Evolutionary conservation across 768 basidiomycete species (phyloP).

Genomic region (Amanita inopinata): DNA sequence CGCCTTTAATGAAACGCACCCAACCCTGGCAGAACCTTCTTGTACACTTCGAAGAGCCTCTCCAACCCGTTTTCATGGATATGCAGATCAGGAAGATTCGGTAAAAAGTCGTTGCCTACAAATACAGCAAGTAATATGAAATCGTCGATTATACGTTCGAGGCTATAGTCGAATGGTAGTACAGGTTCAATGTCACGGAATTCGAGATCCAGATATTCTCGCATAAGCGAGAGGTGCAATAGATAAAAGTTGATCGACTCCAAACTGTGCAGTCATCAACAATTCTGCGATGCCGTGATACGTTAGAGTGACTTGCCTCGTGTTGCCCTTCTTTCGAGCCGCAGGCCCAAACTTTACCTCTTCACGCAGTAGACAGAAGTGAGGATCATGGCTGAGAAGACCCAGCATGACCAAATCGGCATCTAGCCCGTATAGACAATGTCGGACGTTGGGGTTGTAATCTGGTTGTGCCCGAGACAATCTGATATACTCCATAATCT

Average conservation of each 20-base stretch:
- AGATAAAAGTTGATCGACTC: conserved; percentile 91
- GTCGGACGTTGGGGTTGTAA: conserved; percentile 93
- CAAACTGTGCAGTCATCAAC: conserved; percentile 22
- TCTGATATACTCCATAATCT: conserved; percentile 99
- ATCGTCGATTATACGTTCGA: conserved; percentile 96
- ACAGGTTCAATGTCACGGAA: conserved; percentile 63
- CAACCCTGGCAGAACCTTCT: conserved; percentile 74
- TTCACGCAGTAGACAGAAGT: conserved; percentile 94
- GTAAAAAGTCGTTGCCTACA: conserved; percentile 95
- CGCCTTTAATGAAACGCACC: conserved; percentile 30
- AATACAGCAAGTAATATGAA: conserved; percentile 96
- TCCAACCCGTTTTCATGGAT: conserved; percentile 97
- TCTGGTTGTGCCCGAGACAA: conserved; percentile 89
- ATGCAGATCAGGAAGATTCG: conserved; percentile 91
- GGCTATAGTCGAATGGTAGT: conserved; percentile 73
- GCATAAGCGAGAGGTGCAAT: conserved; percentile 86
- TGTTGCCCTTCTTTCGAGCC: conserved; percentile 59
- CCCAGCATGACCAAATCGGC: conserved; percentile 99
- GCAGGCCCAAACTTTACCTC: conserved; percentile 96
- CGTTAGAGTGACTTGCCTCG: conserved; percentile 22
- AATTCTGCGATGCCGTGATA: conserved; percentile 16
- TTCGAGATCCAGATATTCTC: conserved; percentile 96
- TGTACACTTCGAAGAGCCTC: conserved; percentile 90
- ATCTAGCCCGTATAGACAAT: conserved; percentile 97
- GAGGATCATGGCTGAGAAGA: conserved; percentile 93